Evolutionary conservation across 306 rosid genomes (phyloP), one percentile per base, ranked within the genome.

Genomic region (Rubus idaeus): DNA sequence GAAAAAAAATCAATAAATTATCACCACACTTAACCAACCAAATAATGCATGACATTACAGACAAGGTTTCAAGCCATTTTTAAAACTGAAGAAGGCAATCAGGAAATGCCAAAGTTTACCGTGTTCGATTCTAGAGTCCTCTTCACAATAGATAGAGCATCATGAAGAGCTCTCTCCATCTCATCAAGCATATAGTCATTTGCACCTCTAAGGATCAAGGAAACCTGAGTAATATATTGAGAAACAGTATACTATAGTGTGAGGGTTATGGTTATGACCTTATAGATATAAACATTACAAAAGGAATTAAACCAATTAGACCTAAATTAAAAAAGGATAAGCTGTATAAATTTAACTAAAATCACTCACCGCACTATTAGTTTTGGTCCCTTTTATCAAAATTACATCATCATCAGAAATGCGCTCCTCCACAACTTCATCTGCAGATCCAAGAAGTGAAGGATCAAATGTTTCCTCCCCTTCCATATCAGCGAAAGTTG

Each of bases 401-500:
- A 91, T 56, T 14, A 95, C 96, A 53, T 93, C 96, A 72, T 95
- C 99, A 83, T 92, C 97, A 79, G 97, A 52, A 84, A 92, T 75
- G 47, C 96, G 91, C 87, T 95, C 99, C 89, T 92, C 99, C 50
- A 95, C 97, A 83, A 95, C 99, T 89, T 95, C 97, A 14, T 91
- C 99, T 8, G 99, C 99, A 79, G 26, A 64, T 87, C 97, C 99
- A 82, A 95, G 97, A 86, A 95, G 77, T 11, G 99, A 88, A 52
- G 99, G 71, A 62, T 95, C 99, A 75, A 95, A 95, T 37, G 99
- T 92, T 88, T 95, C 99, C 79, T 95, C 99, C 58, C 99, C 99
- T 84, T 95, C 99, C 97, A 95, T 95, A 78, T 95, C 99, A 85
- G 97, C 99, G 80, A 95, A 95, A 73, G 98, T 95, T 35, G 99